A percentile compares a stretch with the other conserved stretches of the same genome.
phyloP scores from a whole-genome alignment of 768 basidiomycete species.

The Rhodotorula diobovata region DNA sequence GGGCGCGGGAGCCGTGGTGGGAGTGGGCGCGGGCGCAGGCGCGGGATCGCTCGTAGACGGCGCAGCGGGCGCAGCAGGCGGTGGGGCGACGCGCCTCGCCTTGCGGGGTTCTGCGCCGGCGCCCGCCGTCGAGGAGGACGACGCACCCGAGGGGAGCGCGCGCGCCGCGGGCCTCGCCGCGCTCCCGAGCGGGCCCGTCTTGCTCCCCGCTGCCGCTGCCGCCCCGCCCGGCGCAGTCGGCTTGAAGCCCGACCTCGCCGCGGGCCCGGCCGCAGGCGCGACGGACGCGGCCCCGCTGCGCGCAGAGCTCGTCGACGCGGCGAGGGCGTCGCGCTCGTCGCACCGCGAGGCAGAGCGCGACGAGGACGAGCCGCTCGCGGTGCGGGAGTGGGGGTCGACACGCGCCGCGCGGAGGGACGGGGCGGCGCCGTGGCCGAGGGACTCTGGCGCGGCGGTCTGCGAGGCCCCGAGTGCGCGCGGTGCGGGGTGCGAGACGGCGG shows the following conservation, averaged over 20 bases:
- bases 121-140: not conserved
- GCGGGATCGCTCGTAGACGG: no score
- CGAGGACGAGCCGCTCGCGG: constrained; percentile 10
- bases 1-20: not conserved
- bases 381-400: not conserved
- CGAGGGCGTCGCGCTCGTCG: constrained; percentile 10
- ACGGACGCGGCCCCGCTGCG: no score
- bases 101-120: not conserved
- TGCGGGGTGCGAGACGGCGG: not conserved
- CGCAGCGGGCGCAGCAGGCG: not conserved
- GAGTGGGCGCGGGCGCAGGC: no score
- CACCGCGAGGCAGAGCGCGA: constrained; percentile 17
- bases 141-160: no score
- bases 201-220: not conserved
- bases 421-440: not conserved
- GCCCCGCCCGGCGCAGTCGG: constrained; percentile 6
- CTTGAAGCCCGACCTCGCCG: constrained; percentile 18
- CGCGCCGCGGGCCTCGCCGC: not conserved
- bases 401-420: constrained; percentile 7
- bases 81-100: not conserved
- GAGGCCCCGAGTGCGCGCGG: not conserved
- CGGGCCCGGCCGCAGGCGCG: not conserved
- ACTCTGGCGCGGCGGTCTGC: not conserved
- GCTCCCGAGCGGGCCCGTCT: not conserved
- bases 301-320: not conserved